Base-by-base conservation (phyloP, 1,284 basidiomycete genomes). In the Cryptococcus amylolentus region DNA sequence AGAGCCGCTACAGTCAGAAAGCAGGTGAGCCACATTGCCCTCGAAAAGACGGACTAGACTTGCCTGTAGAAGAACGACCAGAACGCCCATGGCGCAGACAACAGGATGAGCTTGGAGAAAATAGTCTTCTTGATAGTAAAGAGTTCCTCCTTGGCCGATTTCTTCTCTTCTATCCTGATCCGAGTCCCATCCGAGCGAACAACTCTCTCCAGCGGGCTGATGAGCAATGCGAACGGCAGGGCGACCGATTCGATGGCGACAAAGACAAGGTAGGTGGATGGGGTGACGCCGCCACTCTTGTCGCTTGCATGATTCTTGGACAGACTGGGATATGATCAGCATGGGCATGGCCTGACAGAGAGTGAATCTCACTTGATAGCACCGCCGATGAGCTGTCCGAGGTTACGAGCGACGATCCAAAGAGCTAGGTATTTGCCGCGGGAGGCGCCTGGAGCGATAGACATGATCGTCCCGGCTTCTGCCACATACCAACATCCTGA, bases 201-300 rank as follows among this genome's bases (percentile, higher is more conserved):
- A 37, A 67, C 62, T 4, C 60, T 60, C 16, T 64, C 54, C 2
- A 62, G 40, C 14, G 61, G 61, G 4, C 62, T 55, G 54, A 67
- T 59, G 7, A 67, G 51, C 20, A 57, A 56, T 8, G 65, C 65
- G 49, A 65, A 59, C 13, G 65, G 65, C n/a, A 66, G 56, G 16
- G 61, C 70, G 20, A 67, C 23, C 37, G 56, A 57, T 52, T 70
- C 67, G 37, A 72, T 64, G 4, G 55, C 67, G 10, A 73, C 53
- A 49, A 73, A 73, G 37, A 69, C 63, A 12, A 70, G 49, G 46
- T 60, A 67, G 8, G 63, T 66, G 18, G 52, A 52, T 3, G 63
- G 57, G 4, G 50, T 54, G 27, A 67, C 59, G 28, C 62, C 58
- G 12, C 70, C 69, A 2, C 49, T 55, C 4, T 45, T 52, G 31